Evolutionary conservation across 768 basidiomycete genomes (phyloP), one percentile per base, ranked within the genome.

Genomic region (Calocera cornea): DNA sequence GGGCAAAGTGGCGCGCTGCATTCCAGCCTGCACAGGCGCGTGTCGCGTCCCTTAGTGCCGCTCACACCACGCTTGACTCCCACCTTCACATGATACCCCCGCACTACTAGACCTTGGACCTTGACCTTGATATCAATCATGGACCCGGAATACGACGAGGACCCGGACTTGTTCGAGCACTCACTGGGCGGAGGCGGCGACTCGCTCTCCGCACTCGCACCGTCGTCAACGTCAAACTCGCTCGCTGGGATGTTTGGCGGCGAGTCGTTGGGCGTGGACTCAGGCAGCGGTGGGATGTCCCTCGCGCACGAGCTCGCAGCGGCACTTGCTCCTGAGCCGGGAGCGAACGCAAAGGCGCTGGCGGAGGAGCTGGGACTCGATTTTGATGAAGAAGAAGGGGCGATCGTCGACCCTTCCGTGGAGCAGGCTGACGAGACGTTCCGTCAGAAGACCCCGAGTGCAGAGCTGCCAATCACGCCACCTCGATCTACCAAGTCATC

Each of bases 311-410:
- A 93, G 73, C 84, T 93, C 38, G 91, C 92, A 5, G 85, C 87
- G 36, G 91, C 91, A 11, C 81, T 93, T 66, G 89, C 92, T 86
- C 91, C 90, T 27, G 91, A 93, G 77, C 90, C 92, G 0, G 87
- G 83, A 64, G 80, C 84, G 31, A 85, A 88, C 66, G 91, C 89
- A 27, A 87, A 85, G 75, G 76, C 91, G 34, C 80, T 93, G 3
- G 89, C 89, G 14, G 91, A 92, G 76, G 92, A 93, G 76, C 90
- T 93, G 70, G 91, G 91, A 11, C 87, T 93, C 69, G 91, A 92
- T 73, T 92, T 89, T 70, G 91, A 92, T 69, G 71, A 72, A 31
- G 89, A 91, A 74, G 90, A 88, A 50, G 88, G 88, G 33, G 70
- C 91, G 77, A 89, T 88, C 41, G 89, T 88, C 67, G 90, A 89